Evolutionary conservation across 768 basidiomycete species (phyloP).

Genomic region (Agrocybe pediades): DNA sequence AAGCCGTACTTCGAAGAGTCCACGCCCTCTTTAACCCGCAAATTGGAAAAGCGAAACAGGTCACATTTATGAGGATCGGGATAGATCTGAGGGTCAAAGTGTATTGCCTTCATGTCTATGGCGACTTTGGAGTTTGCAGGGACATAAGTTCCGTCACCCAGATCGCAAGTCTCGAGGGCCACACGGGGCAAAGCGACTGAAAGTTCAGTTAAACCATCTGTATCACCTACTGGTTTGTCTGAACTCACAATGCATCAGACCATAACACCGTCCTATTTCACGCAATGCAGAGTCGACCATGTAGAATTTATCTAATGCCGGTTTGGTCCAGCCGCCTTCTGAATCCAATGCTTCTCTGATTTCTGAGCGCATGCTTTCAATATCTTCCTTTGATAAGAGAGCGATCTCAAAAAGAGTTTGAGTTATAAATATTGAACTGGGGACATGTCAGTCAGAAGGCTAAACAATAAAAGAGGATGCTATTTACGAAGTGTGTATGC

Average conservation of each 20-base stretch:
- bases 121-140: constrained; percentile 34
- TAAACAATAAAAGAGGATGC: constrained; percentile 1
- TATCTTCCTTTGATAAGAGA: constrained; percentile 24
- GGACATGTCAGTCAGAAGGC: neutral
- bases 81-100: constrained; percentile 36
- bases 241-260: constrained; percentile 32
- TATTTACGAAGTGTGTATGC: constrained; percentile 38
- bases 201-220: neutral
- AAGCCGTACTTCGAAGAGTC: constrained; percentile 34
- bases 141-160: constrained; percentile 31
- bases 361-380: constrained; percentile 33
- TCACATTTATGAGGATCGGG: constrained; percentile 35
- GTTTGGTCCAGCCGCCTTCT: constrained; percentile 39
- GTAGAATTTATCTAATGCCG: constrained; percentile 30
- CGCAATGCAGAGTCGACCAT: constrained; percentile 38
- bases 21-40: constrained; percentile 27
- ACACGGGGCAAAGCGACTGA: constrained; percentile 33
- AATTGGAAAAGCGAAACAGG: constrained; percentile 37
- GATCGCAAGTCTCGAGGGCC: constrained; percentile 26
- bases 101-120: constrained; percentile 35
- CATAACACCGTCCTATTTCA: constrained; percentile 36
- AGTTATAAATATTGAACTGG: constrained; percentile 37
- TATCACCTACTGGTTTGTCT: neutral
- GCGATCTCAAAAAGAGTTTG: constrained; percentile 37
- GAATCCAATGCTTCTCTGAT: constrained; percentile 31